Evolutionary conservation across 2,329 filamentous ascomycete species (phyloP).

Genomic region (Cladosporium velox): DNA sequence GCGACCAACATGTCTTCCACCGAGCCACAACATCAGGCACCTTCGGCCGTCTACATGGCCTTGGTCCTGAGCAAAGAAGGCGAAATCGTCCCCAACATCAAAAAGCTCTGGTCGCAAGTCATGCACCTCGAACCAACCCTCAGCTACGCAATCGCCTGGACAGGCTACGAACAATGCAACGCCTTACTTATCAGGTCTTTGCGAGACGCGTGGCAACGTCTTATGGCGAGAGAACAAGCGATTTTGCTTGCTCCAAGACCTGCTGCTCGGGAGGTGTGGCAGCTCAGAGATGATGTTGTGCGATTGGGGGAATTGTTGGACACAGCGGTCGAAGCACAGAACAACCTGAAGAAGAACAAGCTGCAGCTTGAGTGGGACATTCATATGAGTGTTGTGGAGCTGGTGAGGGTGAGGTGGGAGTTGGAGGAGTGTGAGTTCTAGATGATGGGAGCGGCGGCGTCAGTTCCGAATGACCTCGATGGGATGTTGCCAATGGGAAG

Average conservation of each 20-base stretch:
- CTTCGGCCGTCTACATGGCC: constrained; percentile 14
- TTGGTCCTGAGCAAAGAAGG: constrained; percentile 6
- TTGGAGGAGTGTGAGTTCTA: constrained; percentile 1
- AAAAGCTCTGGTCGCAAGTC: constrained; percentile 2
- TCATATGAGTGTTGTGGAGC: constrained; percentile 6
- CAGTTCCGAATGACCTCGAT: neutral
- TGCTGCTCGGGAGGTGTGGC: neutral
- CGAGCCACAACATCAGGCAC: neutral
- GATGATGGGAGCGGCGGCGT: neutral
- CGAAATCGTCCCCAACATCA: neutral
- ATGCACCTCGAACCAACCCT: constrained; percentile 6
- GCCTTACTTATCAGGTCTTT: neutral
- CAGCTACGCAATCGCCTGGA: constrained; percentile 11
- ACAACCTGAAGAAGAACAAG: neutral
- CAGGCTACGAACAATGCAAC: neutral
- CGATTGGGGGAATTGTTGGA: neutral
- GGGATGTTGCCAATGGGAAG: neutral
- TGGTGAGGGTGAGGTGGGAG: constrained; percentile 13
- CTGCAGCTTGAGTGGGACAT: constrained; percentile 7
- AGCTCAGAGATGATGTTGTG: neutral
- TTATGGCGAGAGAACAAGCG: neutral
- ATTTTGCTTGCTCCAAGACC: neutral
- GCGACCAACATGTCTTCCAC: neutral
- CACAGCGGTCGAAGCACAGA: neutral
- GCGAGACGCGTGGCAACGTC: neutral